Percentiles rank a stretch among this genome's conserved stretches.
Conservation (phyloP, 2,329 filamentous ascomycete species). For the Chalara sp. region DNA sequence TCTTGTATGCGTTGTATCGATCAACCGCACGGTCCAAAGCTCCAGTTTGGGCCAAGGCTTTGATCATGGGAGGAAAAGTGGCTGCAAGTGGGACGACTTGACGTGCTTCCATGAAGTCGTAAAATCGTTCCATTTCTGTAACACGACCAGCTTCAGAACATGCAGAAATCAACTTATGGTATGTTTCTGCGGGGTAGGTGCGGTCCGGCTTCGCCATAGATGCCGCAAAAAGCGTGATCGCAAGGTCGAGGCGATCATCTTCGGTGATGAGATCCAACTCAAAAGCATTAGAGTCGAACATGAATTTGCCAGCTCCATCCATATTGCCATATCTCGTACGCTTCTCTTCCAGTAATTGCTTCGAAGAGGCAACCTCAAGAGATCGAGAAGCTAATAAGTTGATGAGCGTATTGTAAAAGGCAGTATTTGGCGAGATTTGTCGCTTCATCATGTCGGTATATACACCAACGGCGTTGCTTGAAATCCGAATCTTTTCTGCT, state of each 20-base stretch:
- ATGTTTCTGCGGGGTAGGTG: conserved; percentile 73
- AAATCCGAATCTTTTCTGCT: conserved; percentile 70
- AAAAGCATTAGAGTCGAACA: conserved; percentile 80
- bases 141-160: conserved; percentile 78
- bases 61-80: conserved; percentile 90
- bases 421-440: conserved; percentile 71
- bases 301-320: conserved; percentile 77
- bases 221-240: conserved; percentile 76
- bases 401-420: conserved; percentile 85
- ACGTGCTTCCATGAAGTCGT: conserved; percentile 81
- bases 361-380: conserved; percentile 68
- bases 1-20: conserved; percentile 92
- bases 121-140: conserved; percentile 84
- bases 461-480: conserved; percentile 87
- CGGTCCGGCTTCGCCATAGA: conserved; percentile 53
- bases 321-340: conserved; percentile 78
- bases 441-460: conserved; percentile 94
- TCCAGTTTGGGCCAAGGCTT: conserved; percentile 76
- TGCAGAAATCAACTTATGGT: conserved; percentile 77
- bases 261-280: conserved; percentile 81
- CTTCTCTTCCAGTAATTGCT: conserved; percentile 71
- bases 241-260: conserved; percentile 80
- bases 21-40: conserved; percentile 86
- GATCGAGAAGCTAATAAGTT: conserved; percentile 74
- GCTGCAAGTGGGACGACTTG: conserved; percentile 69